Evolutionary conservation across 1,139 yeast species (phyloP).

Genomic region (Kurtzmaniella quercitrusa): DNA sequence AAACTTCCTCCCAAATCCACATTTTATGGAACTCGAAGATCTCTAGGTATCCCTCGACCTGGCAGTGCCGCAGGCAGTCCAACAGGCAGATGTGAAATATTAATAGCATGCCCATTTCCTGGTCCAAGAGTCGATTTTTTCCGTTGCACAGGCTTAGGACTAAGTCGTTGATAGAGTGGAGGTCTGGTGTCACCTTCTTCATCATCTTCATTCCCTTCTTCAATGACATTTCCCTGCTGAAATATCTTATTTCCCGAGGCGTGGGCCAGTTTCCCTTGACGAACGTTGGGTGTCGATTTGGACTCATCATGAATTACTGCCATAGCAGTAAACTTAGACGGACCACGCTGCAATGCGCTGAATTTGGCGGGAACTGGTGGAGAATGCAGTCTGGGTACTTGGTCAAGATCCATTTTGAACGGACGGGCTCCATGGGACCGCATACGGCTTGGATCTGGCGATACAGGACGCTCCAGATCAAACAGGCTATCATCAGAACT

Average conservation of each 20-base stretch:
- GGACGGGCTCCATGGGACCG: not conserved
- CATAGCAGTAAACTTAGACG: not conserved
- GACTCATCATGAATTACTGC: not conserved
- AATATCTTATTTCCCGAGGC: constrained; percentile 1
- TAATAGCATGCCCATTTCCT: not conserved
- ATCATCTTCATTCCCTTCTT: constrained; percentile 2
- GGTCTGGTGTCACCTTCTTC: not conserved
- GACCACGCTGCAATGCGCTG: constrained; percentile 10
- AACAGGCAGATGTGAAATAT: not conserved
- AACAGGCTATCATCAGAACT: constrained; percentile 35
- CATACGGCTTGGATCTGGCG: constrained; percentile 1
- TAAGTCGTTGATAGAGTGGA: not conserved
- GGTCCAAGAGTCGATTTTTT: not conserved
- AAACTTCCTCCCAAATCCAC: not conserved
- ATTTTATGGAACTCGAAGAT: not conserved
- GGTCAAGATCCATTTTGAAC: constrained; percentile 7
- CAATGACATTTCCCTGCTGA: constrained; percentile 1
- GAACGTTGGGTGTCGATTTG: not conserved
- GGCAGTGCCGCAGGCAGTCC: not conserved
- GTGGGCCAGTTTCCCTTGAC: not conserved
- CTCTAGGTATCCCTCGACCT: not conserved
- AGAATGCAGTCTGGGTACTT: constrained; percentile 25
- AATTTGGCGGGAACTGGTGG: constrained; percentile 33
- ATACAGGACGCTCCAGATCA: constrained; percentile 4
- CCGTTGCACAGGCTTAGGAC: not conserved